A percentile compares a stretch with the other conserved stretches of the same genome.
These are phyloP conservation scores for Tilletia indica DNA, from an alignment of 1,284 basidiomycete genomes.

Conservation along the genomic window DNA sequence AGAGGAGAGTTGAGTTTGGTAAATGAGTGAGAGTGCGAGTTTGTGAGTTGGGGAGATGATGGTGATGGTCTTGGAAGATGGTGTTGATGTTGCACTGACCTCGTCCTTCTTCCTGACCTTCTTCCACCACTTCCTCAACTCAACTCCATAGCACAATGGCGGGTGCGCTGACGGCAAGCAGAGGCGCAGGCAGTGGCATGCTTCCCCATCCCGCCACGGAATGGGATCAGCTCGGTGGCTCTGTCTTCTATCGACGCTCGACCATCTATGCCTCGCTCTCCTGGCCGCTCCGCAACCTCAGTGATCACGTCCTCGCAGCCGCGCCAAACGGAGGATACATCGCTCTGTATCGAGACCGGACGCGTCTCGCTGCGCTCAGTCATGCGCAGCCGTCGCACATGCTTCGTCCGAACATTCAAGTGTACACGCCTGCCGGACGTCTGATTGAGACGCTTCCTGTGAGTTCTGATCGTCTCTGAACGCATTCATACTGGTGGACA, in stretches of 20 bases:
- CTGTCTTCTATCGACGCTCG: slow-evolving; percentile 63
- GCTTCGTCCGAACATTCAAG: slow-evolving; percentile 66
- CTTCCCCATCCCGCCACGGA: slow-evolving; percentile 11
- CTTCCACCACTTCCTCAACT: not conserved
- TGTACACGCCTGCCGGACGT: slow-evolving; percentile 60
- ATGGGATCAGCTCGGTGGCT: slow-evolving; percentile 15
- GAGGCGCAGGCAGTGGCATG: slow-evolving; percentile 1
- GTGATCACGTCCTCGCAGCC: slow-evolving; percentile 76
- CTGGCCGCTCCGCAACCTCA: slow-evolving; percentile 75
- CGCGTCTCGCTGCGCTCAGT: slow-evolving; percentile 74
- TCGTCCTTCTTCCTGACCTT: not conserved
- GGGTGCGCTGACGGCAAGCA: not conserved
- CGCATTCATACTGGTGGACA: slow-evolving; percentile 50
- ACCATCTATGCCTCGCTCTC: slow-evolving; percentile 75
- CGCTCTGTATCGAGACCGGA: slow-evolving; percentile 81
- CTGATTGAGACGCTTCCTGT: slow-evolving; percentile 57
- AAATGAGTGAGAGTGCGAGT: not conserved
- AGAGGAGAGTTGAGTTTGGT: not conserved
- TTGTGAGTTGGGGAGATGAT: not conserved
- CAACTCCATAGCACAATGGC: not conserved
- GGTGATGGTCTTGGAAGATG: not conserved
- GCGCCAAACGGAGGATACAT: slow-evolving; percentile 84
- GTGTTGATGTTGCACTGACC: not conserved
- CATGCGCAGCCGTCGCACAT: slow-evolving; percentile 60
- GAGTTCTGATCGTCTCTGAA: slow-evolving; percentile 20